Evolutionary conservation across 2,329 filamentous ascomycete genomes (phyloP), one percentile per base, ranked within the genome.

Genomic region (Periconia sp.): DNA sequence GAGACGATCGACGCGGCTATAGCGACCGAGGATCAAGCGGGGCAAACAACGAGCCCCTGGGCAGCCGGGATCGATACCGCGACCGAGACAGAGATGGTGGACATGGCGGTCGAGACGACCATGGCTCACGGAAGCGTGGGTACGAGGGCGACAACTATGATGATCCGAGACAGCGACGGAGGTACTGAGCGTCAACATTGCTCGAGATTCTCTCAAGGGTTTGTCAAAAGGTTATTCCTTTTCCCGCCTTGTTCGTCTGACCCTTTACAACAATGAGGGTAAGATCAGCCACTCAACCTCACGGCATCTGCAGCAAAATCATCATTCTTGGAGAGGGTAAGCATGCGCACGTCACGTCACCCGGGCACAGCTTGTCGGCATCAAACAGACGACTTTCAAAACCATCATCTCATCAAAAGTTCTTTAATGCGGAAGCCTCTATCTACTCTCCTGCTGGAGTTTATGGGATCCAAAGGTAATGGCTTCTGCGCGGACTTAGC

Each of bases 31-130:
- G 76, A 54, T 71, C 79, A 46, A 86, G 83, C 43, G 88, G 88
- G 54, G 88, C 88, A 74, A 94, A 95, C 73, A 87, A 87, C 71
- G 90, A 95, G 69, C 89, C 89, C 49, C 83, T 94, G 66, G 85
- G 87, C 63, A 74, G 75, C 59, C 70, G 77, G 49, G 77, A 81
- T 51, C 75, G 80, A 38, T 73, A 74, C 43, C 66, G 57, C 26
- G 54, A 58, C 23, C 54, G 60, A 22, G 63, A 63, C 41, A 55
- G 61, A n/a, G 50, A 44, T 31, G 21, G 33, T 49, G 55, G 65
- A 35, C 66, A 61, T 52, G 52, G 59, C 16, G 56, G 52, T 40
- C 50, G 57, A 18, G 59, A 61, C 33, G 68, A 66, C 43, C 74
- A 78, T 36, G 78, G 82, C 54, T 75, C 79, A 45, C 57, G 79